These are phyloP conservation scores for Xanthoconium separans DNA, from an alignment of 1,284 basidiomycete species.

Conservation along the genomic window DNA sequence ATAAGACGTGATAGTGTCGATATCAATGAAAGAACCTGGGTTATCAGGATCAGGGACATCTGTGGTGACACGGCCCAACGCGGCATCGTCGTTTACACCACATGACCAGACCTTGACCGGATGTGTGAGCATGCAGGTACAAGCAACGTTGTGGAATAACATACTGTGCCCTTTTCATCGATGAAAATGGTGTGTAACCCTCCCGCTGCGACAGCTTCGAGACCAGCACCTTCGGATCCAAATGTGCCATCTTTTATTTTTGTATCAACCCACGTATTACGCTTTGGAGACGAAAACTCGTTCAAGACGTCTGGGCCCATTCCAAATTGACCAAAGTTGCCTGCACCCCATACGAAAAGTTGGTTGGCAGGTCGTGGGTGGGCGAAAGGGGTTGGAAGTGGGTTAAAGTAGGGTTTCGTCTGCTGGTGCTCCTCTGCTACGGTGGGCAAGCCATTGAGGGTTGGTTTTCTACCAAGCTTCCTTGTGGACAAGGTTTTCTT, in stretches of 20 bases:
- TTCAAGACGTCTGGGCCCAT: constrained; percentile 69
- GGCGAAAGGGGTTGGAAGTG: constrained; percentile 52
- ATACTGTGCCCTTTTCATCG: constrained; percentile 81
- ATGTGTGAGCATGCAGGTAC: constrained; percentile 5
- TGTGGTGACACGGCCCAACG: constrained; percentile 80
- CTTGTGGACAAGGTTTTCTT: constrained; percentile 24
- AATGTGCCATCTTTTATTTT: constrained; percentile 65
- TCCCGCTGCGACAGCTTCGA: constrained; percentile 76
- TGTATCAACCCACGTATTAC: constrained; percentile 63
- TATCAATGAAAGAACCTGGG: constrained; percentile 56
- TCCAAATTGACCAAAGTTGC: constrained; percentile 89
- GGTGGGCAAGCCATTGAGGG: constrained; percentile 36
- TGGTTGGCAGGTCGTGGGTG: constrained; percentile 56
- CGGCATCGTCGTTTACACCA: constrained; percentile 91
- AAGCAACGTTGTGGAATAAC: constrained; percentile 32
- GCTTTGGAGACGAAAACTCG: constrained; percentile 71
- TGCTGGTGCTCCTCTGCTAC: constrained; percentile 37
- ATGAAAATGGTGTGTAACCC: constrained; percentile 85
- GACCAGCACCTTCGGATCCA: constrained; percentile 67
- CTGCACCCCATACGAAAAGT: constrained; percentile 84
- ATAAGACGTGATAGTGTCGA: constrained; percentile 77
- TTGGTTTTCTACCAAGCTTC: constrained; percentile 36
- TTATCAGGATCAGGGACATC: constrained; percentile 69
- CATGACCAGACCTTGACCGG: constrained; percentile 73
- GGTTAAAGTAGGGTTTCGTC: constrained; percentile 56